These are phyloP conservation scores for Chimonanthus salicifolius DNA, from an alignment of 164 flowering plant genomes.

Conservation along the genomic window DNA sequence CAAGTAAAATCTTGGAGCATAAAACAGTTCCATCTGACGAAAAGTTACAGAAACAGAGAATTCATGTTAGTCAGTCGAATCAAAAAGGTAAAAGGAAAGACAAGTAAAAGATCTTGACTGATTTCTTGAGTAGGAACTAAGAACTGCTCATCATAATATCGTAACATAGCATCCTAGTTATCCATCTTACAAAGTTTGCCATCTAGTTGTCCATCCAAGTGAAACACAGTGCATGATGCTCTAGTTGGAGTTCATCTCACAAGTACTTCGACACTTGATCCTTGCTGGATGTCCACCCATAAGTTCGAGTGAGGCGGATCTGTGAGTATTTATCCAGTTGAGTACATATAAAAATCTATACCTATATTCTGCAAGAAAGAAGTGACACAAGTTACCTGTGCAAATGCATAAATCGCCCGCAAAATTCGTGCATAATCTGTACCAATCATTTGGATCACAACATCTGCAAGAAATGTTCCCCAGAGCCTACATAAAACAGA, in stretches of 20 bases:
- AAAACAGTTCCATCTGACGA: not conserved
- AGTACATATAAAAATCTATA: not conserved
- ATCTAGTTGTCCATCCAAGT: not conserved
- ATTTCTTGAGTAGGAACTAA: not conserved
- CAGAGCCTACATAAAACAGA: constrained; percentile 53
- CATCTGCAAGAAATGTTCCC: constrained; percentile 93
- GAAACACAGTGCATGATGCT: not conserved
- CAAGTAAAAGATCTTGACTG: not conserved
- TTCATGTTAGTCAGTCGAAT: not conserved
- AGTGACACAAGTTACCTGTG: constrained; percentile 47
- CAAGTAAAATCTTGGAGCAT: not conserved
- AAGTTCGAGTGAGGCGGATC: constrained; percentile 65
- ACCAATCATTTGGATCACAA: constrained; percentile 94
- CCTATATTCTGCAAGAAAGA: not conserved
- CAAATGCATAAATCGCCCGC: constrained; percentile 87
- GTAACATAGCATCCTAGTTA: not conserved
- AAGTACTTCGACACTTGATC: not conserved
- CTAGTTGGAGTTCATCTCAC: not conserved
- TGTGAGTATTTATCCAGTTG: constrained; percentile 16
- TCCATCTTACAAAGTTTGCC: not conserved
- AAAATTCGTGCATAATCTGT: constrained; percentile 95
- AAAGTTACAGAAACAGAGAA: not conserved
- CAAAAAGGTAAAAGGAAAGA: not conserved
- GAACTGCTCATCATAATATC: not conserved
- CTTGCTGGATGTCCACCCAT: constrained; percentile 31